These are phyloP conservation scores for Cyberlindnera nakhonratchasimensis DNA, from an alignment of 805 yeast species.

Conservation along the genomic window DNA sequence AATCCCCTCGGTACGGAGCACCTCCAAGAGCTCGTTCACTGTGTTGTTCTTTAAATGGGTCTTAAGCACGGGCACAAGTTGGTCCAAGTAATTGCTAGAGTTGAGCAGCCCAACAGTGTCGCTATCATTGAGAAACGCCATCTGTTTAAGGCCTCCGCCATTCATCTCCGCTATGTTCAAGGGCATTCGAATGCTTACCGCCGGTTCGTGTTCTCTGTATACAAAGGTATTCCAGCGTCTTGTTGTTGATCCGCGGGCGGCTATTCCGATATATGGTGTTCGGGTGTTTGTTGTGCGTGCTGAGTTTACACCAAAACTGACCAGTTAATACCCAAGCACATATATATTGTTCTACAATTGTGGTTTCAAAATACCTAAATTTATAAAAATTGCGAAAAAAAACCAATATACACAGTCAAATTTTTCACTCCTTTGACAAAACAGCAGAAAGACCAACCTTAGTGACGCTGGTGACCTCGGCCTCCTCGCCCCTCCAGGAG, in stretches of 20 bases:
- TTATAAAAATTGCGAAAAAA: not conserved
- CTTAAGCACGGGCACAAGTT: constrained; percentile 71
- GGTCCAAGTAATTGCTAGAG: constrained; percentile 73
- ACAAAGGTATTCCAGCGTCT: not conserved
- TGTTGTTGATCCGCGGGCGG: not conserved
- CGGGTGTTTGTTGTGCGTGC: not conserved
- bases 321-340: not conserved
- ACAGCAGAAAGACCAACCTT: constrained; percentile 4
- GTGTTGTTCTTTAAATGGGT: constrained; percentile 54
- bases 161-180: not conserved
- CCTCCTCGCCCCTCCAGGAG: not conserved
- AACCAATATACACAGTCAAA: not conserved
- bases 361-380: too few species aligned
- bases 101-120: constrained; percentile 26
- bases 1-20: constrained; percentile 53
- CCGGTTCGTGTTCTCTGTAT: not conserved
- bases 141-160: constrained; percentile 9
- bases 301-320: too few species aligned
- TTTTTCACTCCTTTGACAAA: constrained; percentile 2
- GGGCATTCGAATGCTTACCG: not conserved
- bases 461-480: constrained; percentile 4
- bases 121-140: constrained; percentile 22
- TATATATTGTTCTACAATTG: too few species aligned
- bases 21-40: constrained; percentile 52
- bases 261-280: not conserved